Evolutionary conservation across 106 monocot species (phyloP), one percentile per base, ranked within the genome.

Genomic region (Cymbidium sinense): DNA sequence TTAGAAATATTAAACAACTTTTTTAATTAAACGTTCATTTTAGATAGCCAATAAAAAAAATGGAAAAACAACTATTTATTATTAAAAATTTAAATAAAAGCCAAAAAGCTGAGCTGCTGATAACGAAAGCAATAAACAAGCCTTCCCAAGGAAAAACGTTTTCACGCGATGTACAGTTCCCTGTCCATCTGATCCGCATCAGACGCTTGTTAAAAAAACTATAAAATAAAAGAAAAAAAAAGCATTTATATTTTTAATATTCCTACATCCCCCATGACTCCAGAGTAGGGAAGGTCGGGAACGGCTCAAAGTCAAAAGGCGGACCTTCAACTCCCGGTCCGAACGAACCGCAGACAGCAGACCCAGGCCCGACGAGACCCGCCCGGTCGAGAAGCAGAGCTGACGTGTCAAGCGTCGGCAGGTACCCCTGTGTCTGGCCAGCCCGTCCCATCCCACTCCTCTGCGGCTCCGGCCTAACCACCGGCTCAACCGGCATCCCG

Each of bases 341-440:
- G 15, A 62, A 13, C 28, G 75, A 65, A 50, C 82, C 70, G 21
- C 12, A 25, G 7, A 17, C 17, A 39, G 43, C 13, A 23, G 37
- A 25, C 0, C 19, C 36, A 43, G 28, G 58, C 11, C 65, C 82
- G 41, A 41, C 55, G 23, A 36, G 0, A 2, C 62, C 75, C 23
- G n/a, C 23, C 51, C 76, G 83, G 75, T 81, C 74, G 44, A 86
- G 34, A 29, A 67, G 75, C 43, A 71, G 27, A 1, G 79, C 83
- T 27, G 89, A 89, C 51, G 89, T 81, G 76, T 89, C 86, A 21
- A 89, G 89, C 28, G 89, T 89, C 3, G 89, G 89, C 33, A 86
- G 41, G 41, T 79, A 79, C 4, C 65, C 51, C 21, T 74, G 73
- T 64, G 37, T 44, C 65, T 27, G 51, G 11, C 36, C 19, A n/a